phyloP scores from a whole-genome alignment of 768 basidiomycete species.

The Kwoniella pini region DNA sequence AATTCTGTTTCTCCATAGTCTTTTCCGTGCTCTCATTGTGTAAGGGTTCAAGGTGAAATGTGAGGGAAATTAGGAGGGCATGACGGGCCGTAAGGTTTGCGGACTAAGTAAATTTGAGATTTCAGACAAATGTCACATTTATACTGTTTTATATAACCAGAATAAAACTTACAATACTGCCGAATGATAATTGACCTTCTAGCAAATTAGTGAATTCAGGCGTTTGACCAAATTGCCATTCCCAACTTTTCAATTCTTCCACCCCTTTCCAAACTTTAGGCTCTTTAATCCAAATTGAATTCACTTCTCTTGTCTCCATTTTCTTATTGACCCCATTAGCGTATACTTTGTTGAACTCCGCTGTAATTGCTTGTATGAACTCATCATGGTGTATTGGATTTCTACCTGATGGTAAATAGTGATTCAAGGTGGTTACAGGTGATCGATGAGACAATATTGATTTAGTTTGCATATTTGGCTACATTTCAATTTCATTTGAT shows the following conservation, averaged over 20 bases:
- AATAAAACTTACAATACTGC: slow-evolving; percentile 56
- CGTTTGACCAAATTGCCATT: slow-evolving; percentile 90
- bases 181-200: slow-evolving; percentile 56
- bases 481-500: background rate
- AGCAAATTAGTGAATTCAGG: slow-evolving; percentile 81
- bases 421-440: slow-evolving; percentile 76
- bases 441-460: slow-evolving; percentile 90
- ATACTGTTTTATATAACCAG: no score
- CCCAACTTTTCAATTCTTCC: slow-evolving; percentile 78
- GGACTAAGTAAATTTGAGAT: slow-evolving; percentile 20
- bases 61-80: slow-evolving; percentile 40
- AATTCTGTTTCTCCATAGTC: slow-evolving; percentile 16
- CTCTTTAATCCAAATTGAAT: slow-evolving; percentile 58
- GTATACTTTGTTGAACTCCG: slow-evolving; percentile 62
- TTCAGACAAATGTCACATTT: no score
- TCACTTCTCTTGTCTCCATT: slow-evolving; percentile 55
- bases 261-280: slow-evolving; percentile 68
- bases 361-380: slow-evolving; percentile 70
- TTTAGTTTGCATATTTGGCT: slow-evolving; percentile 79
- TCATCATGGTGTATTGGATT: slow-evolving; percentile 65
- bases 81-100: slow-evolving; percentile 42
- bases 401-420: slow-evolving; percentile 54
- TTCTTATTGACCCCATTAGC: slow-evolving; percentile 1
- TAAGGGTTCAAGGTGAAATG: slow-evolving; percentile 23
- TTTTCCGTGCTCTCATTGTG: background rate